phyloP scores from a whole-genome alignment of 1,284 basidiomycete genomes.

The Entoloma clypeatum region DNA sequence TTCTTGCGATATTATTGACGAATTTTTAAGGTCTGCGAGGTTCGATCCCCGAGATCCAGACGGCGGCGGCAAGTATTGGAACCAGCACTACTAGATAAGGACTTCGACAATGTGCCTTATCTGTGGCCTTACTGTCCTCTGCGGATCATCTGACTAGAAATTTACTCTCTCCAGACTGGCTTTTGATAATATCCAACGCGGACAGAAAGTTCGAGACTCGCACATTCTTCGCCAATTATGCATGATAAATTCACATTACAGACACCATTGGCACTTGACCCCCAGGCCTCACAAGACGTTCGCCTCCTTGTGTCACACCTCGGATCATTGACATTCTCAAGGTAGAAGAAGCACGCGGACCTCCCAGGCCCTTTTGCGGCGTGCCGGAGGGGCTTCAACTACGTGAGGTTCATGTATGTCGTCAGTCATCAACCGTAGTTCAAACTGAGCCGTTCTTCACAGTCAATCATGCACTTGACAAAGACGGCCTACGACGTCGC shows the following conservation, averaged over 20 bases:
- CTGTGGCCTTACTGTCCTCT: neutral
- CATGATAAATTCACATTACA: slow-evolving; percentile 2
- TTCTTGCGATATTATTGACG: neutral
- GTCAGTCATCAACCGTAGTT: too few species aligned
- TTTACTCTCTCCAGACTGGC: slow-evolving; percentile 6
- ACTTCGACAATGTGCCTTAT: slow-evolving; percentile 12
- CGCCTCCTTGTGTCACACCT: neutral
- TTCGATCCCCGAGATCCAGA: slow-evolving; percentile 15
- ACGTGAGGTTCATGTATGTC: too few species aligned
- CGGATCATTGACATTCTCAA: neutral
- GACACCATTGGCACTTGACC: slow-evolving; percentile 14
- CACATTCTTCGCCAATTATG: slow-evolving; percentile 11
- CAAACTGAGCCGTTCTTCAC: too few species aligned
- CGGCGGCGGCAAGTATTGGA: slow-evolving; percentile 8
- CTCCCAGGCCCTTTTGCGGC: slow-evolving; percentile 11
- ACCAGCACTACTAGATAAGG: slow-evolving; percentile 5
- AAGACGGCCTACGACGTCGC: slow-evolving; percentile 21
- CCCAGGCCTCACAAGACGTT: slow-evolving; percentile 16
- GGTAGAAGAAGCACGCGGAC: slow-evolving; percentile 15
- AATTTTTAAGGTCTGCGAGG: slow-evolving; percentile 21
- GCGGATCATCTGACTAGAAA: slow-evolving; percentile 7
- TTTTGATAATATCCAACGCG: slow-evolving; percentile 2
- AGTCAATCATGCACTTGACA: slow-evolving; percentile 17
- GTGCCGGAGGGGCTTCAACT: too few species aligned
- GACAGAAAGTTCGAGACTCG: slow-evolving; percentile 5